phyloP scores from a whole-genome alignment of 306 rosid species.

The Vicia villosa region DNA sequence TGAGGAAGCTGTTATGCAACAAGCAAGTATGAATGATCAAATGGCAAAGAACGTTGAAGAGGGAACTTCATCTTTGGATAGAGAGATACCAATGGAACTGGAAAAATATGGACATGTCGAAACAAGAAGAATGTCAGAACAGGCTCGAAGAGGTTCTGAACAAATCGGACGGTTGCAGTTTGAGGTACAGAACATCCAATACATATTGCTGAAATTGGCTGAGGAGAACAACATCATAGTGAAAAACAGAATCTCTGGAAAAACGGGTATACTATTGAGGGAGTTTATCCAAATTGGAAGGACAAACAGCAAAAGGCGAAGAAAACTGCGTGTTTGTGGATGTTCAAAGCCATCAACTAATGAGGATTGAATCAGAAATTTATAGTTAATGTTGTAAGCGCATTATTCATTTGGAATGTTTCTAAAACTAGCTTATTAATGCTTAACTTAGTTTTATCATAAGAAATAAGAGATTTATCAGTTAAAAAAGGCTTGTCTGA shows the following conservation, averaged over 20 bases:
- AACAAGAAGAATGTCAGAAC: constrained; percentile 53
- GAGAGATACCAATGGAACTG: constrained; percentile 35
- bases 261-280: constrained; percentile 68
- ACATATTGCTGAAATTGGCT: constrained; percentile 67
- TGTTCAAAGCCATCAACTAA: constrained; percentile 68
- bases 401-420: constrained; percentile 34
- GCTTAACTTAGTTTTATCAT: constrained; percentile 36
- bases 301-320: constrained; percentile 55
- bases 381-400: constrained; percentile 28
- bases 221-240: constrained; percentile 58
- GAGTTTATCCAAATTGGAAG: constrained; percentile 66
- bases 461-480: constrained; percentile 30
- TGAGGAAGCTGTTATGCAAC: constrained; percentile 71
- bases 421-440: constrained; percentile 38
- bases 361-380: constrained; percentile 54
- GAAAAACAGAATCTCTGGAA: constrained; percentile 52
- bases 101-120: constrained; percentile 4
- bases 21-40: constrained; percentile 55
- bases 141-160: constrained; percentile 69
- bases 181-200: constrained; percentile 85
- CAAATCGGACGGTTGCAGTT: constrained; percentile 84
- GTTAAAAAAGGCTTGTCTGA: too few species aligned
- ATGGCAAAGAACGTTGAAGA: constrained; percentile 60
- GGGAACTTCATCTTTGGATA: constrained; percentile 45
- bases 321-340: constrained; percentile 67